A percentile compares a stretch with the other conserved stretches of the same genome.
phyloP scores from a whole-genome alignment of 116 monocot genomes.

The Phalaenopsis hybrid region DNA sequence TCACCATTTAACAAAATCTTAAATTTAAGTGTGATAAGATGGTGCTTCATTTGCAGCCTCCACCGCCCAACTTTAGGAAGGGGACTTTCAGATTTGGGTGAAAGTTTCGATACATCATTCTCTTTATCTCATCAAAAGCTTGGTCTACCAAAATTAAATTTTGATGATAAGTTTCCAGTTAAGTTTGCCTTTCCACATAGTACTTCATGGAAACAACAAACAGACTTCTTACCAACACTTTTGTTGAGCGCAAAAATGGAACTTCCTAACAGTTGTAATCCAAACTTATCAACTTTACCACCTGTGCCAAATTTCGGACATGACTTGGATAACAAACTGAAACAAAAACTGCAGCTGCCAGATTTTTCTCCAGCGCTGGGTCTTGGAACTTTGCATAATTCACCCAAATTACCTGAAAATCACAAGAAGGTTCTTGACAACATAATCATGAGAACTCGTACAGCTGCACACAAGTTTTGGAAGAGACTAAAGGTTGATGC shows the following conservation, averaged over 20 bases:
- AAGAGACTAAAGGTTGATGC: conserved; percentile 47
- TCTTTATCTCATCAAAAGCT: conserved; percentile 56
- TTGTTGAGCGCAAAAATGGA: conserved; percentile 47
- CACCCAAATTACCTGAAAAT: conserved; percentile 49
- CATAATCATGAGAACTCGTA: conserved; percentile 72
- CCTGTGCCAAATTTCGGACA: conserved; percentile 46
- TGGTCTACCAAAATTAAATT: conserved; percentile 42
- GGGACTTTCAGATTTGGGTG: conserved; percentile 15
- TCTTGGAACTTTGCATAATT: conserved; percentile 28
- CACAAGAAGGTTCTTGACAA: conserved; percentile 92
- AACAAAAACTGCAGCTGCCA: conserved; percentile 43
- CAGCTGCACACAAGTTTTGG: conserved; percentile 34
- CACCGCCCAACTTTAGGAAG: conserved; percentile 24
- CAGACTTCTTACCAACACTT: conserved; percentile 48
- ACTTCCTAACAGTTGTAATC: conserved; percentile 11
- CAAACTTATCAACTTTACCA: conserved; percentile 48
- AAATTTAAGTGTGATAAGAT: conserved; percentile 7
- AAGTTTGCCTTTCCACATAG: conserved; percentile 31
- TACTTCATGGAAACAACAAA: conserved; percentile 20
- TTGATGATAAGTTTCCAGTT: conserved; percentile 20
- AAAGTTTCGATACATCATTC: conserved; percentile 35
- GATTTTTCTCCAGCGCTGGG: conserved; percentile 43
- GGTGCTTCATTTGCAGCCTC: conserved; percentile 32
- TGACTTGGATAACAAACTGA: conserved; percentile 32
- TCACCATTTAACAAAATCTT: background rate